These are phyloP conservation scores for Usnea hakonensis DNA, from an alignment of 495 filamentous ascomycete genomes.

Conservation along the genomic window DNA sequence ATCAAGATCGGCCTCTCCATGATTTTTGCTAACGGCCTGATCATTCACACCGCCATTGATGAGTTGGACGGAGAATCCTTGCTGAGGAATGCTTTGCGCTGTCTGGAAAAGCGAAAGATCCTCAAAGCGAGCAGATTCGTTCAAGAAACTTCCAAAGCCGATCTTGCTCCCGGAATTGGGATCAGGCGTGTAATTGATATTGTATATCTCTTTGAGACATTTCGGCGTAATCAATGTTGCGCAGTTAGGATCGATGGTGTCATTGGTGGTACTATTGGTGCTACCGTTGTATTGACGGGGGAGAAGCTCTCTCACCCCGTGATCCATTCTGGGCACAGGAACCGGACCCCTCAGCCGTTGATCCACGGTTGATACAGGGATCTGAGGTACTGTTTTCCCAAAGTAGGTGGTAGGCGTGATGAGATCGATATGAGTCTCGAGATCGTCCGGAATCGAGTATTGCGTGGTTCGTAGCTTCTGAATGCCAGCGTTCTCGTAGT, in stretches of 20 bases:
- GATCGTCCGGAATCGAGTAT: conserved; percentile 50
- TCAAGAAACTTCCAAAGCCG: conserved; percentile 51
- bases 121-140: conserved; percentile 37
- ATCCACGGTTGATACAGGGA: not conserved
- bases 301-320: conserved; percentile 4
- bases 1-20: conserved; percentile 70
- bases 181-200: conserved; percentile 38
- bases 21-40: conserved; percentile 40
- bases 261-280: not conserved
- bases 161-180: conserved; percentile 41
- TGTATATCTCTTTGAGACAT: conserved; percentile 54
- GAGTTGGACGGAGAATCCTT: conserved; percentile 50
- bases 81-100: conserved; percentile 31
- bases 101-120: conserved; percentile 32
- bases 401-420: conserved; percentile 54
- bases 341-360: not conserved
- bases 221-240: conserved; percentile 42
- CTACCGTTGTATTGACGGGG: conserved; percentile 35
- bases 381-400: conserved; percentile 30
- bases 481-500: conserved; percentile 34
- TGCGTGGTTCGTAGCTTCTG: conserved; percentile 45
- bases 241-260: not conserved
- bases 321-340: not conserved
- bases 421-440: conserved; percentile 41
- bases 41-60: conserved; percentile 50